These are phyloP conservation scores for Pseudopediastrum boryanum DNA, from an alignment of 139 green algal species.

Conservation along the genomic window DNA sequence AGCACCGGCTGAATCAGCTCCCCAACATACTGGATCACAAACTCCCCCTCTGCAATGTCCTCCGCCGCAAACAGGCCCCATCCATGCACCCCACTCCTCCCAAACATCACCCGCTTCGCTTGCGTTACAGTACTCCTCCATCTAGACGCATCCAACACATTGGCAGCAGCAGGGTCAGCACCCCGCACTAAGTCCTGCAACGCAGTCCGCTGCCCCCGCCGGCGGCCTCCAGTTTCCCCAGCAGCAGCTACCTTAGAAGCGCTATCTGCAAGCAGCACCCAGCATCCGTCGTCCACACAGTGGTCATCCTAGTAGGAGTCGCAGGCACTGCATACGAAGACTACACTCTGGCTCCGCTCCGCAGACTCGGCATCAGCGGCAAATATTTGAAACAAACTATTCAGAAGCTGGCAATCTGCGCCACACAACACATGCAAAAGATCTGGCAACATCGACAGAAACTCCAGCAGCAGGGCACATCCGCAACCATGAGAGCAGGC, in stretches of 20 bases:
- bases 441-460: too few relatives aligned
- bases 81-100: slow-evolving; percentile 66
- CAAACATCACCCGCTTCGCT: slow-evolving; percentile 54
- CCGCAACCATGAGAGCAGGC: too few relatives aligned
- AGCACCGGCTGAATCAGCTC: slow-evolving; percentile 65
- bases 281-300: too few relatives aligned
- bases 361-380: too few relatives aligned
- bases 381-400: too few relatives aligned
- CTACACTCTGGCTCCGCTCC: too few relatives aligned
- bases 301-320: too few relatives aligned
- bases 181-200: background rate
- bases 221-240: background rate
- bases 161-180: background rate
- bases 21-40: slow-evolving; percentile 88
- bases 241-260: background rate
- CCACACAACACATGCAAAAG: too few relatives aligned
- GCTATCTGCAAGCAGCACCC: too few relatives aligned
- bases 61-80: slow-evolving; percentile 83
- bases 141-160: slow-evolving; percentile 33
- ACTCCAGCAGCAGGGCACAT: too few relatives aligned
- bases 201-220: background rate
- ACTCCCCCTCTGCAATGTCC: slow-evolving; percentile 66
- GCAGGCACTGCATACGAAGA: too few relatives aligned
- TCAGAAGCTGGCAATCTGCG: too few relatives aligned
- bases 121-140: slow-evolving; percentile 42